phyloP scores from a whole-genome alignment of 305 asterid genomes.

The Striga hermonthica region DNA sequence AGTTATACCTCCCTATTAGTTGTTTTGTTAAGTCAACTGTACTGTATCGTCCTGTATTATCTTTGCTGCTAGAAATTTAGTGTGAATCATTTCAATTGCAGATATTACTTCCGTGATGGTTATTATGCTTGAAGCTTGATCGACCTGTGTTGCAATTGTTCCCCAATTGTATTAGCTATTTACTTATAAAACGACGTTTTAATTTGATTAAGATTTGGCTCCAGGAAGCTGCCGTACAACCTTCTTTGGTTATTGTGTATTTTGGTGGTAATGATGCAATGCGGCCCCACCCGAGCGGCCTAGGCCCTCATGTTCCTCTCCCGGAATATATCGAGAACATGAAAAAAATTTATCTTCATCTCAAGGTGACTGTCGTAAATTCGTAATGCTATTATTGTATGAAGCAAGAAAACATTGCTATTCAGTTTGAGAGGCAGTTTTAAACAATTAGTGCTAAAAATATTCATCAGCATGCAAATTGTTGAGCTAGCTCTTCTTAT shows the following conservation, averaged over 20 bases:
- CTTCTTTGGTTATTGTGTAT: slow-evolving; percentile 50
- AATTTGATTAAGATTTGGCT: neutral
- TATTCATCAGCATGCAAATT: too few species aligned
- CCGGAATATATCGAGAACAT: slow-evolving; percentile 54
- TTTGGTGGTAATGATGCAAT: slow-evolving; percentile 59
- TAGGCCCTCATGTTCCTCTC: slow-evolving; percentile 56
- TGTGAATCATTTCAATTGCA: neutral
- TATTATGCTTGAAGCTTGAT: neutral
- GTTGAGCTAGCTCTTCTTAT: too few species aligned
- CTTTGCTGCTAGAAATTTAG: neutral
- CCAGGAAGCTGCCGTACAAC: neutral
- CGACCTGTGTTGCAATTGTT: neutral
- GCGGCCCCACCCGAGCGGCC: slow-evolving; percentile 42
- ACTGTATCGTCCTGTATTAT: too few species aligned
- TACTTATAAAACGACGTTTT: neutral
- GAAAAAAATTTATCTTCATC: slow-evolving; percentile 49
- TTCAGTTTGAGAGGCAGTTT: too few species aligned
- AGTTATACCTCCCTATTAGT: too few species aligned
- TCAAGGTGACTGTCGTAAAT: slow-evolving; percentile 35
- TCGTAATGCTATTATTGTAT: neutral
- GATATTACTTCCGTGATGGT: too few species aligned
- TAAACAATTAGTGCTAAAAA: too few species aligned
- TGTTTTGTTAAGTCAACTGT: too few species aligned
- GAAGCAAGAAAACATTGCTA: too few species aligned
- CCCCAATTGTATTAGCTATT: too few species aligned